Evolutionary conservation across 495 filamentous ascomycete genomes (phyloP).

Genomic region (Beverwykella pulmonaria): DNA sequence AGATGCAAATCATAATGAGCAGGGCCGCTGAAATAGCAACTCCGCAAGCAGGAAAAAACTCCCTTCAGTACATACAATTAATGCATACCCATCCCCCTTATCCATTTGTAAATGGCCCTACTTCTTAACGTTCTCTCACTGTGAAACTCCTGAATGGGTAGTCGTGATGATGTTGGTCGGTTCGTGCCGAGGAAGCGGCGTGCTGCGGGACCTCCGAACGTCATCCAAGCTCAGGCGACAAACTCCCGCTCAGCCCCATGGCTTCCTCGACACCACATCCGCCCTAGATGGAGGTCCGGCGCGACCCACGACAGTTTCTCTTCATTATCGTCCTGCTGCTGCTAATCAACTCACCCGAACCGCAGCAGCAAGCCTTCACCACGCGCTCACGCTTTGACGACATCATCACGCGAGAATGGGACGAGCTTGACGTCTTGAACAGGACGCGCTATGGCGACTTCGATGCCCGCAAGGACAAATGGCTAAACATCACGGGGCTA

Average conservation of each 20-base stretch:
- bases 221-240: slow-evolving; percentile 5
- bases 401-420: slow-evolving; percentile 50
- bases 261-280: neutral
- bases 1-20: neutral
- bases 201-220: slow-evolving; percentile 4
- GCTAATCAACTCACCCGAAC: slow-evolving; percentile 44
- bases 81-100: slow-evolving; percentile 28
- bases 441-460: slow-evolving; percentile 76
- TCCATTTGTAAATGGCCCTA: neutral
- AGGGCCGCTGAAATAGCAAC: neutral
- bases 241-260: neutral
- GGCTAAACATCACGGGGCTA: slow-evolving; percentile 78
- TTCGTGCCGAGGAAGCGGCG: neutral
- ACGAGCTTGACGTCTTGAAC: slow-evolving; percentile 68
- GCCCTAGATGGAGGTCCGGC: slow-evolving; percentile 35
- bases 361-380: slow-evolving; percentile 49
- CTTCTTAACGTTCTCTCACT: too few species aligned
- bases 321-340: slow-evolving; percentile 47
- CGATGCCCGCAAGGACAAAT: slow-evolving; percentile 56
- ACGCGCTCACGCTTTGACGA: slow-evolving; percentile 34
- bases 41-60: neutral
- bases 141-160: too few species aligned
- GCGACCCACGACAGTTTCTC: slow-evolving; percentile 43
- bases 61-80: slow-evolving; percentile 23
- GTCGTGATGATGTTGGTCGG: neutral